These are phyloP conservation scores for Passiflora organensis DNA, from an alignment of 345 rosid genomes.

Conservation along the genomic window DNA sequence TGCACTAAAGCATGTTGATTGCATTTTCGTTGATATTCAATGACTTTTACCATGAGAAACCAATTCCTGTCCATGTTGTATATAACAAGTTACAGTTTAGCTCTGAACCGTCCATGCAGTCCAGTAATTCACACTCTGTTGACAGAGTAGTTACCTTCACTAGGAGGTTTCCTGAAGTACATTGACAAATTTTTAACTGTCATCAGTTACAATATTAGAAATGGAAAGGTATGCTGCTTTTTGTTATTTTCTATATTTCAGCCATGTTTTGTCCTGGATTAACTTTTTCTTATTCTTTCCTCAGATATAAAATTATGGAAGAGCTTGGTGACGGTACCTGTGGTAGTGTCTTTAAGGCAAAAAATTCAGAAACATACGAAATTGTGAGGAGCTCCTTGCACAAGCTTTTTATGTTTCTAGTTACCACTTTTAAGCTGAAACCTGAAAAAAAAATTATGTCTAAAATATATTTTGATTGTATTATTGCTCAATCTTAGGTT, in stretches of 20 bases:
- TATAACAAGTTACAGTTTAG: constrained; percentile 63
- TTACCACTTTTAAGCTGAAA: neutral
- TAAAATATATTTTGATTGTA: neutral
- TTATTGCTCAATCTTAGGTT: constrained; percentile 44
- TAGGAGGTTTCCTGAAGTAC: constrained; percentile 52
- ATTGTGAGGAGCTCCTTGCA: constrained; percentile 41
- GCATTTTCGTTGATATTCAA: constrained; percentile 39
- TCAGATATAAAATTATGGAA: constrained; percentile 72
- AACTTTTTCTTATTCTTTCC: constrained; percentile 2
- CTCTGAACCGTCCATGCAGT: constrained; percentile 39
- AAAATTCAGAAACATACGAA: constrained; percentile 66
- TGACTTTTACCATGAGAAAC: constrained; percentile 48
- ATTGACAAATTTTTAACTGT: constrained; percentile 48
- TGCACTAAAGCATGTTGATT: constrained; percentile 73
- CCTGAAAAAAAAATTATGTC: neutral
- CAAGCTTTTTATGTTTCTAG: constrained; percentile 1
- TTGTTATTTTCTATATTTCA: constrained; percentile 3
- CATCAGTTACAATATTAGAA: constrained; percentile 27
- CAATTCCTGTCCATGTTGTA: constrained; percentile 37
- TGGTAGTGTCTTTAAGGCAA: constrained; percentile 83
- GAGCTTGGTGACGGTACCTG: constrained; percentile 98
- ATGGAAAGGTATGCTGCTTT: constrained; percentile 73
- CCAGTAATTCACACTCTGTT: constrained; percentile 30
- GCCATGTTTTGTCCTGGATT: neutral
- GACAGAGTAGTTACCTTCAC: constrained; percentile 44